Percentiles rank a stretch among this genome's conserved stretches.
phyloP scores from a whole-genome alignment of 306 rosid genomes.

The Arachis stenosperma region DNA sequence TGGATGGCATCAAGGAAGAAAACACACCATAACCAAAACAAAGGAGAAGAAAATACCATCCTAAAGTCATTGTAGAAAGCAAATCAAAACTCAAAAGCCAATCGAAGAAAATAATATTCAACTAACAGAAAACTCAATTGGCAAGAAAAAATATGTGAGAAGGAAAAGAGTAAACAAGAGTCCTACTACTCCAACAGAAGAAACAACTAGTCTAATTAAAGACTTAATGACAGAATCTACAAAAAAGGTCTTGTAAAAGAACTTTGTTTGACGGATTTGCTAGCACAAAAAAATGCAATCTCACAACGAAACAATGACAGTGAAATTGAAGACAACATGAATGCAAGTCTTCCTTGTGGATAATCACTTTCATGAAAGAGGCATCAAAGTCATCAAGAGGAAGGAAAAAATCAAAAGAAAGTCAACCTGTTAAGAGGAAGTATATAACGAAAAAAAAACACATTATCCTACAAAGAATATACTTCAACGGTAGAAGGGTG shows the following conservation, averaged over 20 bases:
- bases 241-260: slow-evolving; percentile 52
- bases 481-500: not conserved
- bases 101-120: slow-evolving; percentile 48
- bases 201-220: slow-evolving; percentile 14
- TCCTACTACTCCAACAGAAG: slow-evolving; percentile 36
- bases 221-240: slow-evolving; percentile 33
- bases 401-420: too few species aligned
- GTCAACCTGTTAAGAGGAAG: too few species aligned
- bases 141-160: slow-evolving; percentile 68
- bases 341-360: not conserved
- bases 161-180: slow-evolving; percentile 46
- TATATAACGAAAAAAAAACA: slow-evolving; percentile 19
- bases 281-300: slow-evolving; percentile 30
- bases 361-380: slow-evolving; percentile 16
- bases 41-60: slow-evolving; percentile 75
- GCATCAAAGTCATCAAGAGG: not conserved
- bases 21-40: slow-evolving; percentile 57
- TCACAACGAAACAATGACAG: slow-evolving; percentile 24
- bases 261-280: slow-evolving; percentile 51
- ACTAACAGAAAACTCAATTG: slow-evolving; percentile 49
- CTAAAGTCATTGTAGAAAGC: slow-evolving; percentile 78
- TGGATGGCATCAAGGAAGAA: slow-evolving; percentile 42
- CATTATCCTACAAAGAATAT: slow-evolving; percentile 29
- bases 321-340: slow-evolving; percentile 18
- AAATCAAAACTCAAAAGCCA: slow-evolving; percentile 58